Percentiles rank a stretch among this genome's conserved stretches.
Evolutionary conservation across 2,329 filamentous ascomycete species (phyloP).

Genomic region (Botrytis paeoniae): DNA sequence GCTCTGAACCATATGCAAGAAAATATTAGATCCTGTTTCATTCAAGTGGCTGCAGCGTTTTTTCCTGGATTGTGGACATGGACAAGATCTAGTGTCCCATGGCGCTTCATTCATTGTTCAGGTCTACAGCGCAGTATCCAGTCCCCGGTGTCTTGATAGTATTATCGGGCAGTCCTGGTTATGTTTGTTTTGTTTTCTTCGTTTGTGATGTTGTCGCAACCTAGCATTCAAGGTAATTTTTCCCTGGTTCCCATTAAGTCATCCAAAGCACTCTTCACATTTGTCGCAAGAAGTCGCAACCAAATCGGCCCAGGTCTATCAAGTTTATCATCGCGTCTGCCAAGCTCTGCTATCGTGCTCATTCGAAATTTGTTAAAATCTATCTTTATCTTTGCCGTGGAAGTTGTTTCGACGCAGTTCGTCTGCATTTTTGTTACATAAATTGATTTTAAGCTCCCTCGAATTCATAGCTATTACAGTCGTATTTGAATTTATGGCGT

Average conservation of each 20-base stretch:
- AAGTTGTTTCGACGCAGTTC: not conserved
- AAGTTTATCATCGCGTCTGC: not conserved
- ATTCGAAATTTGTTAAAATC: no score
- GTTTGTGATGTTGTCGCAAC: no score
- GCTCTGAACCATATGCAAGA: not conserved
- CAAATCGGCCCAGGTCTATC: rapidly evolving
- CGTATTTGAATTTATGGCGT: not conserved
- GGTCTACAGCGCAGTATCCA: not conserved
- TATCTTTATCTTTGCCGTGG: not conserved
- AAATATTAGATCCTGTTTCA: rapidly evolving
- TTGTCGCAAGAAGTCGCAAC: not conserved
- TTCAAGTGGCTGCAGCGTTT: no score
- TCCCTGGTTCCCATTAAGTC: not conserved
- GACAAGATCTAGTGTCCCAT: not conserved
- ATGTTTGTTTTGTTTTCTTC: not conserved
- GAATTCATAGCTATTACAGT: not conserved
- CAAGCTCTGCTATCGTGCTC: not conserved
- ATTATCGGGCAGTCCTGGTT: not conserved
- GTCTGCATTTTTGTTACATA: not conserved
- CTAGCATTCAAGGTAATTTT: not conserved
- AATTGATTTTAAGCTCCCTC: rapidly evolving
- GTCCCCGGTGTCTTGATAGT: not conserved
- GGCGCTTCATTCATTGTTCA: not conserved
- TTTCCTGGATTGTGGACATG: no score
- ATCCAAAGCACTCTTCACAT: rapidly evolving